phyloP scores from a whole-genome alignment of 495 filamentous ascomycete genomes.

The Opeltia flavorubescens region DNA sequence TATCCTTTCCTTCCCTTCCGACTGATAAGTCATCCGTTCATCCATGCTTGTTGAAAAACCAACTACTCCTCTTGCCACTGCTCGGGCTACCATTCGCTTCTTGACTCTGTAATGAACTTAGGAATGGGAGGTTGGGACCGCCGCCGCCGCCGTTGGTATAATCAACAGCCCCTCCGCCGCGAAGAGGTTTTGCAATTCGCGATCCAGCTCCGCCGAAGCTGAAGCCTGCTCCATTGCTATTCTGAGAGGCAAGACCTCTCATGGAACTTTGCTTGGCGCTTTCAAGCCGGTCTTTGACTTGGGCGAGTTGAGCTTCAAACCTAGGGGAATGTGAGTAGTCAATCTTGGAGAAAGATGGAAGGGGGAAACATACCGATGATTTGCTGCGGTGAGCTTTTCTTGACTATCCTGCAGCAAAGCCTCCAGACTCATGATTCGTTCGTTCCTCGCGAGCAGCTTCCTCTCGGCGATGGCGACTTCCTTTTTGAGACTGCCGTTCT shows the following conservation, averaged over 20 bases:
- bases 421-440: conserved; percentile 89
- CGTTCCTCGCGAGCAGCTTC: conserved; percentile 89
- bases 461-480: conserved; percentile 97
- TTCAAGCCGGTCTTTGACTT: conserved; percentile 94
- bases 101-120: conserved; percentile 2
- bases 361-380: conserved; percentile 62
- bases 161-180: conserved; percentile 55
- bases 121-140: background rate
- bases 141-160: background rate
- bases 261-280: conserved; percentile 77
- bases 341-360: conserved; percentile 4
- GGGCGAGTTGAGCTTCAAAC: conserved; percentile 92
- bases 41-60: conserved; percentile 11
- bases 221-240: conserved; percentile 48
- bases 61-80: conserved; percentile 16
- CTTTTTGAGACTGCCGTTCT: conserved; percentile 93
- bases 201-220: conserved; percentile 60
- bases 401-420: conserved; percentile 87
- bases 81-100: background rate
- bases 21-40: background rate
- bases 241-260: conserved; percentile 54
- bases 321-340: conserved; percentile 29
- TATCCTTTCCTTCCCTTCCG: background rate
- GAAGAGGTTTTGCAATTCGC: conserved; percentile 90
- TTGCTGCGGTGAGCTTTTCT: conserved; percentile 90